These are phyloP conservation scores for Boletus putidus DNA, from an alignment of 1,284 basidiomycete genomes.

Conservation along the genomic window DNA sequence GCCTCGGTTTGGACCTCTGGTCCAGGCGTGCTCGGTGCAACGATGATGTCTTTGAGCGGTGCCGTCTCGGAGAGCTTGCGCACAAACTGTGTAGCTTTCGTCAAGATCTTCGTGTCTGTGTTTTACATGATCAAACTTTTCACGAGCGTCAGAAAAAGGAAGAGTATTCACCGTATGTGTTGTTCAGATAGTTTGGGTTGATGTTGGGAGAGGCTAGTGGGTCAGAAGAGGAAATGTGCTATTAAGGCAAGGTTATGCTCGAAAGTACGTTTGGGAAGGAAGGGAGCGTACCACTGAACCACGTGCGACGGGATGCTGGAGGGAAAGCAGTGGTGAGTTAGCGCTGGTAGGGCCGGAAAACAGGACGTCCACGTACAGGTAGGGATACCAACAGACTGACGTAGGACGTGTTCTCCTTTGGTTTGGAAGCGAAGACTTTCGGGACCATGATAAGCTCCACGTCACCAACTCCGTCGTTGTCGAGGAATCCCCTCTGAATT, in stretches of 20 bases:
- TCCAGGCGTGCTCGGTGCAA: constrained; percentile 24
- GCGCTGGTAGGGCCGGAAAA: neutral
- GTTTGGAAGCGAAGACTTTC: constrained; percentile 15
- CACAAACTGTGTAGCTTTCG: constrained; percentile 20
- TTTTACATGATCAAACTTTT: neutral
- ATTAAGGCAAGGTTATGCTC: neutral
- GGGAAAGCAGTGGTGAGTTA: neutral
- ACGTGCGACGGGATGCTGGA: constrained; percentile 24
- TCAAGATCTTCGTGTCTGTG: constrained; percentile 22
- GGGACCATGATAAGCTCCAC: constrained; percentile 27
- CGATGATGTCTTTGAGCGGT: constrained; percentile 21
- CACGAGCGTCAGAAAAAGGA: neutral
- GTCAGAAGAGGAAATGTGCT: constrained; percentile 23
- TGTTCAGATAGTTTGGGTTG: constrained; percentile 20
- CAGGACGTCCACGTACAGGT: constrained; percentile 7
- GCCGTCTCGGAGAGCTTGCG: constrained; percentile 24
- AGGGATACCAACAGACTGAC: constrained; percentile 18
- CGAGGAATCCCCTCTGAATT: constrained; percentile 17
- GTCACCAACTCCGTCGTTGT: constrained; percentile 13
- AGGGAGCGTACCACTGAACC: constrained; percentile 22
- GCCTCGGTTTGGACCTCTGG: constrained; percentile 25
- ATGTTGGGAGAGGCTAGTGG: constrained; percentile 18
- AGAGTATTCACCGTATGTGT: constrained; percentile 12
- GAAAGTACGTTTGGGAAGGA: neutral
- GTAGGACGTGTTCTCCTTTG: constrained; percentile 20